phyloP scores from a whole-genome alignment of 2,329 filamentous ascomycete species.

The Triangularia setosa region DNA sequence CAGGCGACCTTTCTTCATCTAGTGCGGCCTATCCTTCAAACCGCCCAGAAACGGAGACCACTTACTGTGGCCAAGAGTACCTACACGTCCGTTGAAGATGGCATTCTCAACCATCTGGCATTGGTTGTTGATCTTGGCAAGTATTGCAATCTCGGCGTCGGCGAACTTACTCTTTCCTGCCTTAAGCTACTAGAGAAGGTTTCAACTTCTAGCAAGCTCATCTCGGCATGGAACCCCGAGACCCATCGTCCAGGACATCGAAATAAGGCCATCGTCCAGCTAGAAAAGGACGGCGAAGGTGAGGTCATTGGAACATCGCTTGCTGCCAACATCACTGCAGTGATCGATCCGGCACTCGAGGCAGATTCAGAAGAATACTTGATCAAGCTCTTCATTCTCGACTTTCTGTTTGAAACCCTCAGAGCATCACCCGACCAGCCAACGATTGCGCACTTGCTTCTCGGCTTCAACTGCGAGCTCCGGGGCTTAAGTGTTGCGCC shows the following conservation, averaged over 20 bases:
- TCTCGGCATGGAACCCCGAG: constrained; percentile 62
- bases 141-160: constrained; percentile 81
- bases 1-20: constrained; percentile 91
- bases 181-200: constrained; percentile 81
- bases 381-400: constrained; percentile 79
- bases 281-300: constrained; percentile 76
- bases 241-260: constrained; percentile 61
- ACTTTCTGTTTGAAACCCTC: constrained; percentile 80
- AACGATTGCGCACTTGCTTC: constrained; percentile 82
- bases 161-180: constrained; percentile 74
- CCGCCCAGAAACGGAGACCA: constrained; percentile 52
- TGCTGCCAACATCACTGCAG: constrained; percentile 61
- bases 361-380: constrained; percentile 68
- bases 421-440: constrained; percentile 70
- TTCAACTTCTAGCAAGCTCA: constrained; percentile 76
- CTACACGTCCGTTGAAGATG: constrained; percentile 88
- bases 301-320: constrained; percentile 75
- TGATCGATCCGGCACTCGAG: constrained; percentile 70
- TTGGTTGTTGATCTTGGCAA: constrained; percentile 79
- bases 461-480: constrained; percentile 79
- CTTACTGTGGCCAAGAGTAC: constrained; percentile 67
- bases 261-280: constrained; percentile 82
- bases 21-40: constrained; percentile 72
- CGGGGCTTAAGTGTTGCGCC: constrained; percentile 65
- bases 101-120: constrained; percentile 73